Evolutionary conservation across 306 rosid species (phyloP), one percentile per base, ranked within the genome.

Genomic region (Rosa chinensis): DNA sequence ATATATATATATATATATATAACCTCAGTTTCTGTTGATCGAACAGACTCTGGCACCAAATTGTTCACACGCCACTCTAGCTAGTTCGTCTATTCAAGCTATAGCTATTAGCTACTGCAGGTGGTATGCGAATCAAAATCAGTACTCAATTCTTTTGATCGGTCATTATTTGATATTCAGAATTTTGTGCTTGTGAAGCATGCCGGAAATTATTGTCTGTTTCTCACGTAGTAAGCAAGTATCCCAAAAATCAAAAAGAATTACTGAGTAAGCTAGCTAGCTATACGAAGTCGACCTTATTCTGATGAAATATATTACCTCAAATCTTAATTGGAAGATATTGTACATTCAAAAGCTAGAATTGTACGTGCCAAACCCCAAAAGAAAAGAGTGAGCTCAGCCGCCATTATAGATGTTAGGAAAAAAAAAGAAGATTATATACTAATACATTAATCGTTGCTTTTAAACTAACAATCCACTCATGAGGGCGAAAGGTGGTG

Each of bases 321-420:
- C 32, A 25, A 25, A 61, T 61, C 66, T 61, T 61, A 9, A 55
- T 17, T 20, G n/a, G 11, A 56, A 56, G 13, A 56, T 56, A 56
- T 8, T 56, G 63, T 56, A 17, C 5, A 18, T 53, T 53, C 62
- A 55, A 55, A 55, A 55, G 28, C 62, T 7, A 25, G 40, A 28
- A 23, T 4, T 5, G 42, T 28, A 77, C 45, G 25, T 37, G 74
- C 83, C 83, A 76, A 79, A 28, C 5, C 8, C n/a, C 10, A 63
- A 63, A 63, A 63, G 47, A 7, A 66, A 76, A 72, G 76, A 77
- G 67, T 78, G 90, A 86, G 82, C 83, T 84, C 90, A 88, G 90
- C 89, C 86, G 83, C 80, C 84, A 83, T 80, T 83, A 82, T 3
- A 16, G 35, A 58, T 37, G 49, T 40, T 32, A 28, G 32, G 32